Percentiles rank a stretch among this genome's conserved stretches.
These are phyloP conservation scores for Saccharomycopsis schoenii DNA, from an alignment of 805 yeast species.

Conservation along the genomic window DNA sequence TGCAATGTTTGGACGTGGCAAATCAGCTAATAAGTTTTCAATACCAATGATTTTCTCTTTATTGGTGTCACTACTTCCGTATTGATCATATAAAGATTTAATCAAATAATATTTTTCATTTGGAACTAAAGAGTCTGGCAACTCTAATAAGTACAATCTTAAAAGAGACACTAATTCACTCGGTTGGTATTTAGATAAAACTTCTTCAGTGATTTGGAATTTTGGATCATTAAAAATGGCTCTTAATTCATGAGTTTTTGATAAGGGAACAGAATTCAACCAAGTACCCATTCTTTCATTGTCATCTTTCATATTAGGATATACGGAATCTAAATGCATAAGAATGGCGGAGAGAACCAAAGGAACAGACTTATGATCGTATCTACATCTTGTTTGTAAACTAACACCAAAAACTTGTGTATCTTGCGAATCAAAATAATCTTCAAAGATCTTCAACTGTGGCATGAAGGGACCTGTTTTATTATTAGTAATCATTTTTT, in stretches of 20 bases:
- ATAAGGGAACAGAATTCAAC: constrained; percentile 55
- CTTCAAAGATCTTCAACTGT: constrained; percentile 62
- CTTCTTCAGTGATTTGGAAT: constrained; percentile 21
- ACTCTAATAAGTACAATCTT: constrained; percentile 64
- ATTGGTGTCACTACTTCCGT: constrained; percentile 26
- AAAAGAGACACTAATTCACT: constrained; percentile 57
- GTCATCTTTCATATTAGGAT: constrained; percentile 63
- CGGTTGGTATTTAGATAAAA: constrained; percentile 36
- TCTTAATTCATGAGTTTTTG: constrained; percentile 53
- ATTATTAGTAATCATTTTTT: constrained; percentile 55
- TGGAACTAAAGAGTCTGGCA: constrained; percentile 70
- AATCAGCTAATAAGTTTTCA: constrained; percentile 53
- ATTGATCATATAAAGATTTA: constrained; percentile 52
- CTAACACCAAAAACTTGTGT: constrained; percentile 74
- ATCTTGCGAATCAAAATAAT: constrained; percentile 58
- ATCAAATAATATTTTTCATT: constrained; percentile 55
- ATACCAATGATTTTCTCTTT: constrained; percentile 46
- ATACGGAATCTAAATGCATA: constrained; percentile 55
- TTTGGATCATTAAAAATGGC: constrained; percentile 35
- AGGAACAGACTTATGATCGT: constrained; percentile 69
- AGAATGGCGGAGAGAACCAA: constrained; percentile 51
- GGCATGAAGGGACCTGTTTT: constrained; percentile 72
- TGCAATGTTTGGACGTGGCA: constrained; percentile 64
- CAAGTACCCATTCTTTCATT: constrained; percentile 58
- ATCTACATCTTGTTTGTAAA: constrained; percentile 56